Evolutionary conservation across 768 basidiomycete genomes (phyloP), one percentile per base, ranked within the genome.

Genomic region (Hortiboletus campestris): DNA sequence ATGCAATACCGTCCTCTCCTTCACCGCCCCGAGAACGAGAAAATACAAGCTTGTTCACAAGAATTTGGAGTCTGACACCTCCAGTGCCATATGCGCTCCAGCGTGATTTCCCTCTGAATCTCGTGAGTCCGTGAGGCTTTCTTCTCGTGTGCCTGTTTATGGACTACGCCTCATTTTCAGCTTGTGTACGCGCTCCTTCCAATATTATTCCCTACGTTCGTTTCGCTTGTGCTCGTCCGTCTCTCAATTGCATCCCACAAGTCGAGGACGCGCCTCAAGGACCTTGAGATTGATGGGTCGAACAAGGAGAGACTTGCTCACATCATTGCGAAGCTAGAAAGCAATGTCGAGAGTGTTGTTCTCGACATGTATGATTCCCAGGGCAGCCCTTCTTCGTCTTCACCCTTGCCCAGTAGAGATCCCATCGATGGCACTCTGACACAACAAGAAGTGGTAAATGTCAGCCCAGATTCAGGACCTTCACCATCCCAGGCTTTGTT

Each of bases 71-170:
- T 6, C 61, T 63, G 6, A 68, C 66, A 6, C 80, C 80, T 6
- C 61, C 82, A 3, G 61, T 92, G 2, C 86, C 88, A 0, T 86
- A 89, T 2, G 67, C 69, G 36, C 73, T 88, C 0, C 82, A 84
- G 56, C 73, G 80, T 36, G 67, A 71, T 1, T 90, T 90, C 57
- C 91, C 91, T 3, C 70, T 83, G 50, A 94, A 91, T 64, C 49
- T 92, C 17, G 87, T 93, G 61, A 53, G 86, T 72, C 9, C 3
- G 12, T 39, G 36, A 29, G 28, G 7, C 10, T 17, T 48, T 45
- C 45, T 34, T 49, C 4, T 19, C 9, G 25, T 29, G 2, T 35
- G 36, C 55, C 14, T 28, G 12, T 19, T 53, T 17, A 56, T 43
- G 36, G 29, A 59, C 52, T 47, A 12, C 46, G 28, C 39, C 31